These are phyloP conservation scores for Butyriboletus loyo DNA, from an alignment of 768 basidiomycete species.

Conservation along the genomic window DNA sequence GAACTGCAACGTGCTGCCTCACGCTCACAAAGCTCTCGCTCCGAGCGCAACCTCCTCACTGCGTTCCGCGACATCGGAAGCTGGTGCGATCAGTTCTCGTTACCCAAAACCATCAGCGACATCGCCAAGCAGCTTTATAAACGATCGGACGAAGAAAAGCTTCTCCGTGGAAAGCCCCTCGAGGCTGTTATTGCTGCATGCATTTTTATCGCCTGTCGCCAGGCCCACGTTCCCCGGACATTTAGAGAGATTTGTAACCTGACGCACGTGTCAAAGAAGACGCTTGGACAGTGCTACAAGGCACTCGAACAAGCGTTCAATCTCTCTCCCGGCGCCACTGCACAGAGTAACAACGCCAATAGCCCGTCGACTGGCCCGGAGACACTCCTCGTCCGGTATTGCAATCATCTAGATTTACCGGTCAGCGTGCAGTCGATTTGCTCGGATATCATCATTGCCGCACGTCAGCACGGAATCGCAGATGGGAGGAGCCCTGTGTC, in stretches of 20 bases:
- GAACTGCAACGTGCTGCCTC: conserved; percentile 92
- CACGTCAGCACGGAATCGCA: conserved; percentile 81
- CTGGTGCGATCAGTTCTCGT: conserved; percentile 94
- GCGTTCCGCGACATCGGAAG: conserved; percentile 90
- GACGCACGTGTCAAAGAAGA: conserved; percentile 93
- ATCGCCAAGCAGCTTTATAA: conserved; percentile 98
- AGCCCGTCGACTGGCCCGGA: conserved; percentile 70
- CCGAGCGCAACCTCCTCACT: conserved; percentile 80
- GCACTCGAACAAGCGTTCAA: conserved; percentile 87
- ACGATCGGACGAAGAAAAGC: conserved; percentile 93
- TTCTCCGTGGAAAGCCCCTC: conserved; percentile 85
- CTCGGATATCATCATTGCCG: conserved; percentile 75
- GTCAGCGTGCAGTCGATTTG: conserved; percentile 81
- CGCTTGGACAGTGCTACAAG: conserved; percentile 90
- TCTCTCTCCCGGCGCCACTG: conserved; percentile 75
- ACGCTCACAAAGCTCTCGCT: conserved; percentile 71
- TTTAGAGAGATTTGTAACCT: conserved; percentile 95
- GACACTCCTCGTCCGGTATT: conserved; percentile 87
- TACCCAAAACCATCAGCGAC: conserved; percentile 91
- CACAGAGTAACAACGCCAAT: conserved; percentile 38
- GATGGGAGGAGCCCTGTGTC: conserved; percentile 95
- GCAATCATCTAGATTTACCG: conserved; percentile 87
- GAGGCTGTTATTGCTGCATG: conserved; percentile 96
- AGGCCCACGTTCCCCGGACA: conserved; percentile 92
- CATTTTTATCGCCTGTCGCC: conserved; percentile 95